Base-by-base conservation (phyloP, 192 early-diverging fungal genomes). In the Cetraspora pellucida region DNA sequence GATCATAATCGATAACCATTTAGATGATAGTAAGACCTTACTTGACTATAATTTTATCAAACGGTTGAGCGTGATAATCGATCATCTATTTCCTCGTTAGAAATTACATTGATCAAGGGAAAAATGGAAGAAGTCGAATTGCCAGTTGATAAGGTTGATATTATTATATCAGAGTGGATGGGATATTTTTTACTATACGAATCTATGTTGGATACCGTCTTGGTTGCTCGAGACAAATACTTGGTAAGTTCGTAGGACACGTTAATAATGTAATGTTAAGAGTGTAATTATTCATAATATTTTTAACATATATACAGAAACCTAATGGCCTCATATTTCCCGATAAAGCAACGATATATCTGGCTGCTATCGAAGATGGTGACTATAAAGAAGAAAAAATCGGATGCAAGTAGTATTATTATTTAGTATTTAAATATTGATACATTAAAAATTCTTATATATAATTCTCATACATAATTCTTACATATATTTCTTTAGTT, bases 81-180 rank as follows among this genome's bases (percentile, higher is more conserved):
- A 37, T 37, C 37, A 37, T 37, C 37, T 37, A 37, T 1, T 37
- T 37, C 37, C 37, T 45, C 6, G 52, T 66, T 19, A 65, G 72
- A 69, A 19, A 73, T 84, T 57, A 88, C 83, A 17, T 75, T 94
- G 73, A 83, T 94, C 59, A 87, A 90, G 68, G 95, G 93, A 31
- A 89, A 91, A 80, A 86, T 96, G 50, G 95, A 96, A 83, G 87
- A 92, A 75, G 90, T 95, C 65, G 79, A 80, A 37, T 80, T 96
- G 2, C 95, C 95, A 14, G 93, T 93, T 10, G 79, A 85, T 37
- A 81, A 85, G 23, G 95, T 96, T 14, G 95, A 96, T 64, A 90
- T 94, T 43, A 95, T 96, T 78, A 87, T 96, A 10, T 94, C 92
- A 2, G 95, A 96, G 79, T 96, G 95, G 95, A 96, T 96, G 95